These are phyloP conservation scores for Kockiozyma suomiensis DNA, from an alignment of 805 yeast genomes.

Conservation along the genomic window DNA sequence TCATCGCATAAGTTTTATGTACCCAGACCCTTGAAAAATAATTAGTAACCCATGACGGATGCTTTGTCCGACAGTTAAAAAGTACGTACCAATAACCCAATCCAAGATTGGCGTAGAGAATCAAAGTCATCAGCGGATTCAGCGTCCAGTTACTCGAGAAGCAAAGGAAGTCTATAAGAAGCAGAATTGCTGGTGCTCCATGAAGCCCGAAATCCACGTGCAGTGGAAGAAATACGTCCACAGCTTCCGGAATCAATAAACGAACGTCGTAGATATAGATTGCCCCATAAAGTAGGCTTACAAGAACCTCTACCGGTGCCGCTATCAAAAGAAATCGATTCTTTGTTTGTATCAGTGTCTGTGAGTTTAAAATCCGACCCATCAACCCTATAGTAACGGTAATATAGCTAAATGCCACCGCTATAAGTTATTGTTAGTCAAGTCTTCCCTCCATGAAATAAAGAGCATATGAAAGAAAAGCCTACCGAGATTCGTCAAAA, in stretches of 20 bases:
- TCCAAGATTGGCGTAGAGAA: slow-evolving; percentile 11
- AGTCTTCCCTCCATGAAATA: not conserved
- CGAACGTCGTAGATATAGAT: slow-evolving; percentile 14
- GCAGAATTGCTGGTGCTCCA: slow-evolving; percentile 25
- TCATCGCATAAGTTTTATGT: slow-evolving; percentile 18
- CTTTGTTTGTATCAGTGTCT: slow-evolving; percentile 6
- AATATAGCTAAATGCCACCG: slow-evolving; percentile 19
- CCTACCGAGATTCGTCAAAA: slow-evolving; percentile 27
- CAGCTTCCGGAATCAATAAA: slow-evolving; percentile 17
- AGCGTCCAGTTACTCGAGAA: slow-evolving; percentile 22
- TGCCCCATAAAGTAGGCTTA: slow-evolving; percentile 23
- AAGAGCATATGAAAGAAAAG: not conserved
- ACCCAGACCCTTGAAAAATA: slow-evolving; percentile 25
- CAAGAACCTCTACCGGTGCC: slow-evolving; percentile 25
- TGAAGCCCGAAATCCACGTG: slow-evolving; percentile 26
- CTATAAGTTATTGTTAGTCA: slow-evolving; percentile 1
- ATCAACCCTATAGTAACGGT: slow-evolving; percentile 24
- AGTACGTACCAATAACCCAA: slow-evolving; percentile 26
- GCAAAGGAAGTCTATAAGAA: slow-evolving; percentile 20
- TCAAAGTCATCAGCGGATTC: not conserved
- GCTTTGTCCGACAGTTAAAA: no score
- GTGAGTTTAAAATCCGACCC: slow-evolving; percentile 17
- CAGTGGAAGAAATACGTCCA: slow-evolving; percentile 13
- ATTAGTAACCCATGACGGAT: no score
- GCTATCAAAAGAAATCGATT: slow-evolving; percentile 13